Evolutionary conservation across 2,329 filamentous ascomycete species (phyloP), one percentile per base, ranked within the genome.

Genomic region (Calonectria hawksworthii): DNA sequence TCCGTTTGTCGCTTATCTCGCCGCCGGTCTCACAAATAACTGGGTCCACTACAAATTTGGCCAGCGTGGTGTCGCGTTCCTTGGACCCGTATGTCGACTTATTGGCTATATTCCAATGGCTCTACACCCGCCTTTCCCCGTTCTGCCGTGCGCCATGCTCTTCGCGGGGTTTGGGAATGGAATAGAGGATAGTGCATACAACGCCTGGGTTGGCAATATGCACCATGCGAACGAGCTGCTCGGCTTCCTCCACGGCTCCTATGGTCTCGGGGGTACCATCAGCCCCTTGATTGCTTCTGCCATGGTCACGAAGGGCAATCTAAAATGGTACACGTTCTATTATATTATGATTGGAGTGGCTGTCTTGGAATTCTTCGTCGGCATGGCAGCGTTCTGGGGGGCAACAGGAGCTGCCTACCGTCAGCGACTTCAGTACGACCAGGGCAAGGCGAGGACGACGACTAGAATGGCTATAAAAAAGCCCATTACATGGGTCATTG

Each of bases 291-390:
- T 95, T 74, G 94, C 94, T 1, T 95, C 94, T 0, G 89, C 90
- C 6, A 92, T 96, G 90, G 90, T 96, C 44, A 92, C 93, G 0
- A 92, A 91, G 76, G 91, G 86, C 0, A 78, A 86, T 5, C 81
- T 93, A 66, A 86, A 87, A 0, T 97, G 95, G 95, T 95, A 93
- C 79, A 87, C 87, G 14, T 96, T 94, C 83, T 96, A 95, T 84
- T 95, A 95, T 81, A 85, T 95, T 71, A 94, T 96, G 92, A 88
- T 94, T 54, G 91, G 85, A 14, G 83, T 91, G 63, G 88, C 91
- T 0, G 86, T 83, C 1, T 76, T 93, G 32, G 93, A 95, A 80
- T 82, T 93, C 9, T 68, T 85, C 4, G 84, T 89, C 3, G 89
- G 89, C 1, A 81, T 86, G 1, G 78, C 85, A 26, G 88, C 91